Evolutionary conservation across 805 yeast genomes (phyloP).

Genomic region (Cyberlindnera japonica): DNA sequence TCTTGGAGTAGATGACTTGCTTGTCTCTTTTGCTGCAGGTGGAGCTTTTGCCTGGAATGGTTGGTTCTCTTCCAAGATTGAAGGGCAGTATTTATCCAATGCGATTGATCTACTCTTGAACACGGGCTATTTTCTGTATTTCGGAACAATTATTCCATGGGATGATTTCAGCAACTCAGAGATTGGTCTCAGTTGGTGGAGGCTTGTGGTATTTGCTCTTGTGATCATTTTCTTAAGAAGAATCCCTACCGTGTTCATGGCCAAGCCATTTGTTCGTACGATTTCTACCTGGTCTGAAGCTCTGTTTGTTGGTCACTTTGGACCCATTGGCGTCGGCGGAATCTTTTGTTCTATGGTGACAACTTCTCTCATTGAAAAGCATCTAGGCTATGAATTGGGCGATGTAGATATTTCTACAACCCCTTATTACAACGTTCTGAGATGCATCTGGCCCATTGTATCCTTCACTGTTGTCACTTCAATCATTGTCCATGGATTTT

Average conservation of each 20-base stretch:
- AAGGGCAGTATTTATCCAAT: constrained; percentile 80
- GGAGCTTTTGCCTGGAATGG: constrained; percentile 95
- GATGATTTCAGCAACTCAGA: constrained; percentile 57
- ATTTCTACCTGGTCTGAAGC: constrained; percentile 92
- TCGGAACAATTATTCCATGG: constrained; percentile 95
- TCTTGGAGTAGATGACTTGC: constrained; percentile 81
- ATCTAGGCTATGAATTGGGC: constrained; percentile 21
- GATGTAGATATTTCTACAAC: constrained; percentile 47
- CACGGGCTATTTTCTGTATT: constrained; percentile 80
- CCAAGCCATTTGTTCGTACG: constrained; percentile 81
- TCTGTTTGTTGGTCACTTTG: constrained; percentile 88
- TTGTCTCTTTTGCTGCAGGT: constrained; percentile 89
- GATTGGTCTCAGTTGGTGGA: constrained; percentile 73
- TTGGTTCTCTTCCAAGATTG: constrained; percentile 75
- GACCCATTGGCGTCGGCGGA: constrained; percentile 95
- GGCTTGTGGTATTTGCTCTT: constrained; percentile 68
- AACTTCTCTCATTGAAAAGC: constrained; percentile 56
- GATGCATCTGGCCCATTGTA: constrained; percentile 71
- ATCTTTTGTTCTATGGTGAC: constrained; percentile 79
- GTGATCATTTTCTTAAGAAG: constrained; percentile 72
- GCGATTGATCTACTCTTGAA: constrained; percentile 81
- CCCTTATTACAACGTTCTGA: constrained; percentile 50
- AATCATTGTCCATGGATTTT: constrained; percentile 87
- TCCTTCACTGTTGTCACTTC: constrained; percentile 78
- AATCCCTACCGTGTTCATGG: constrained; percentile 70